phyloP scores from a whole-genome alignment of 2,329 filamentous ascomycete species.

The Fusarium longipes region DNA sequence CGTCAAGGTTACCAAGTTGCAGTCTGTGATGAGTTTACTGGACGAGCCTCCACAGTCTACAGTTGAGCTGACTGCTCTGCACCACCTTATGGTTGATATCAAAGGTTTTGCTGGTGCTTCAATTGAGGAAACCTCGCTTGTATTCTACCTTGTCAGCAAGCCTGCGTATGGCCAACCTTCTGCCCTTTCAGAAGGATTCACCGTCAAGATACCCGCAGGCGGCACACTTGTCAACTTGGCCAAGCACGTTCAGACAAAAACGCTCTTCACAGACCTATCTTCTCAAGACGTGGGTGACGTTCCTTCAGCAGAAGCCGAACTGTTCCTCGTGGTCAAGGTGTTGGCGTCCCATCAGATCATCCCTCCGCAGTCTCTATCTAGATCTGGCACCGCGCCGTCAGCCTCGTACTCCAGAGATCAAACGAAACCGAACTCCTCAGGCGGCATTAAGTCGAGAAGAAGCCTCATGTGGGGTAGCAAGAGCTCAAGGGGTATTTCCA shows the following conservation, averaged over 20 bases:
- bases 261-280: slow-evolving; percentile 87
- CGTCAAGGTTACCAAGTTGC: slow-evolving; percentile 88
- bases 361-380: slow-evolving; percentile 60
- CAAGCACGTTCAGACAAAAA: slow-evolving; percentile 77
- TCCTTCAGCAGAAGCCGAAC: slow-evolving; percentile 72
- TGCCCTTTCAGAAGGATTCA: slow-evolving; percentile 84
- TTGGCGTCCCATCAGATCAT: slow-evolving; percentile 67
- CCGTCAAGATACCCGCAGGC: slow-evolving; percentile 79
- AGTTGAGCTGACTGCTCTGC: slow-evolving; percentile 76
- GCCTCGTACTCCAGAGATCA: slow-evolving; percentile 57
- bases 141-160: slow-evolving; percentile 82
- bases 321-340: slow-evolving; percentile 88
- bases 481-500: slow-evolving; percentile 65
- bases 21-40: slow-evolving; percentile 95
- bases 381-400: slow-evolving; percentile 61
- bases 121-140: slow-evolving; percentile 79
- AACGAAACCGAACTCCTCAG: slow-evolving; percentile 60
- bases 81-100: slow-evolving; percentile 86
- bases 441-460: slow-evolving; percentile 67
- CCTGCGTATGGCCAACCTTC: slow-evolving; percentile 70
- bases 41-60: slow-evolving; percentile 79
- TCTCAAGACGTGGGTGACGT: slow-evolving; percentile 76
- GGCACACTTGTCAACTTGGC: slow-evolving; percentile 75
- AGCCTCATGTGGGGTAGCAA: slow-evolving; percentile 78
- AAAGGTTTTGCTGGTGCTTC: slow-evolving; percentile 83